Evolutionary conservation across 371 early-diverging fungal genomes (phyloP).

Genomic region (Phascolomyces articulosus): DNA sequence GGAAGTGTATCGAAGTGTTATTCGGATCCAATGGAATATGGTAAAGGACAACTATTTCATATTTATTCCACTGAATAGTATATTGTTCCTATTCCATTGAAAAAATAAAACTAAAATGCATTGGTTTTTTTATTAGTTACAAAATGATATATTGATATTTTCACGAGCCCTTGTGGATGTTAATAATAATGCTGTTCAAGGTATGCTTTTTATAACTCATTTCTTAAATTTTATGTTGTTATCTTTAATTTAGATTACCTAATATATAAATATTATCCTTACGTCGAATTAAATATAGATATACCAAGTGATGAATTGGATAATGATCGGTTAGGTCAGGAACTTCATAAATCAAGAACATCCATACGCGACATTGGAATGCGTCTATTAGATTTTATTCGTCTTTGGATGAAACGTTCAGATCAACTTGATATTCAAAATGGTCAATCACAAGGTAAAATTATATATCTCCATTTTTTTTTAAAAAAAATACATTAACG

Average conservation of each 20-base stretch:
- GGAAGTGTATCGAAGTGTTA: slow-evolving; percentile 9
- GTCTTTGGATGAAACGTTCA: slow-evolving; percentile 4
- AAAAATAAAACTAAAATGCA: background rate
- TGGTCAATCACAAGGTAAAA: slow-evolving; percentile 11
- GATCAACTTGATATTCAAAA: background rate
- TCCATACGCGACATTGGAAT: background rate
- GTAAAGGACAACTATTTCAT: no score
- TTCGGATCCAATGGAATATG: slow-evolving; percentile 22
- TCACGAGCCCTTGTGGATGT: background rate
- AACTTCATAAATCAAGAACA: background rate
- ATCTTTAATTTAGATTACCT: background rate
- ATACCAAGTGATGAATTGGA: slow-evolving; percentile 5
- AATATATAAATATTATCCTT: background rate
- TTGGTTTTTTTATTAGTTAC: background rate
- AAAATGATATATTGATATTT: slow-evolving; percentile 1
- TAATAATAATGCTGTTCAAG: background rate
- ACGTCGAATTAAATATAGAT: no score
- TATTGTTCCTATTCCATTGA: background rate
- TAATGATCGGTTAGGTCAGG: background rate
- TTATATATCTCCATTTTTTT: background rate
- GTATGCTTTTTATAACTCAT: background rate
- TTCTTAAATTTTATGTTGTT: background rate
- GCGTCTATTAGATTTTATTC: slow-evolving; percentile 6
- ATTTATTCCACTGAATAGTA: no score
- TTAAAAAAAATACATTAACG: no score